These are phyloP conservation scores for Tetrahymena elliotti DNA, from an alignment of 73 alveolate genomes.

Conservation along the genomic window DNA sequence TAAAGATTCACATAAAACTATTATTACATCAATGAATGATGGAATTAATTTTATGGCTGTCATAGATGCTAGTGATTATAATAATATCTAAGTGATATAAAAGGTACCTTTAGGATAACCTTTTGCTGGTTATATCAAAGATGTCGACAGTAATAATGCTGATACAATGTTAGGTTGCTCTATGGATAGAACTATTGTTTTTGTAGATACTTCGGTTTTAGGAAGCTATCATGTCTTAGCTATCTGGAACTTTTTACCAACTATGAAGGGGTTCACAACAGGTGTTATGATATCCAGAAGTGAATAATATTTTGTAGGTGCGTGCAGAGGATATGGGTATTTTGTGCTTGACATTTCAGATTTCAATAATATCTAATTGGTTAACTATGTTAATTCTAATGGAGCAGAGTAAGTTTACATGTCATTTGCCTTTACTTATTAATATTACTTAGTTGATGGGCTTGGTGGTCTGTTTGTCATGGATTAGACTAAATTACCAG, in stretches of 20 bases:
- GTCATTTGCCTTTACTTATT: not conserved
- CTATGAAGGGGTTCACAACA: not conserved
- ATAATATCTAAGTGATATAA: not conserved
- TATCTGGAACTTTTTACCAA: not conserved
- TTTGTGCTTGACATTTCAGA: not conserved
- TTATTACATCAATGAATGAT: not conserved
- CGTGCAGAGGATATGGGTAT: not conserved
- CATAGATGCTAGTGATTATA: not conserved
- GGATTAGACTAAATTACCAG: not conserved
- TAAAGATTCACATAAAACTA: not conserved
- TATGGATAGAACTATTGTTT: not conserved
- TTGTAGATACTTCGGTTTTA: not conserved
- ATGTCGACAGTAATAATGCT: not conserved
- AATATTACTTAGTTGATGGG: not conserved
- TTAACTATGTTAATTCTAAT: not conserved
- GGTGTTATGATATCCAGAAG: not conserved
- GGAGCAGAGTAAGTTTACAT: not conserved
- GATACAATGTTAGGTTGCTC: not conserved
- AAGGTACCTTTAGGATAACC: not conserved
- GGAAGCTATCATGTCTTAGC: not conserved
- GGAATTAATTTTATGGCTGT: not conserved
- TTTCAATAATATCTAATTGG: not conserved
- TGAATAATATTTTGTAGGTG: not conserved
- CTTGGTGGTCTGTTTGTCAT: not conserved
- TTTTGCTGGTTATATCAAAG: not conserved